Percentiles rank a stretch among this genome's conserved stretches.
Conservation (phyloP, 352 stramenopile species). For the Phytophthora europaea region DNA sequence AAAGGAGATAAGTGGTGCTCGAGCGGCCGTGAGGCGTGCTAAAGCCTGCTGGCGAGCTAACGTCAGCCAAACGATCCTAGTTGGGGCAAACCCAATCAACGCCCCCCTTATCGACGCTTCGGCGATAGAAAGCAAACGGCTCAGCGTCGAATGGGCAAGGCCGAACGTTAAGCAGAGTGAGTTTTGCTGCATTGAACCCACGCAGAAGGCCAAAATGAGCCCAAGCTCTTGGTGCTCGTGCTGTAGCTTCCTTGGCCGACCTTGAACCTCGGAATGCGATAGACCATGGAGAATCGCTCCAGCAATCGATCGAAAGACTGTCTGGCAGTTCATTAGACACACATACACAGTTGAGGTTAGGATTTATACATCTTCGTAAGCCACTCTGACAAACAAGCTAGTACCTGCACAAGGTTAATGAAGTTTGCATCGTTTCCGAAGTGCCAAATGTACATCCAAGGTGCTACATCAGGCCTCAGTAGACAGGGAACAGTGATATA, state of each 20-base stretch:
- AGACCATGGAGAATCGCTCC: neutral
- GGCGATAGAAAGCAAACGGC: neutral
- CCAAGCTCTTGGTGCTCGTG: slow-evolving; percentile 26
- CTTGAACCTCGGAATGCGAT: neutral
- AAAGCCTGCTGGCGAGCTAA: neutral
- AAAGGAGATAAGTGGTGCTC: slow-evolving; percentile 16
- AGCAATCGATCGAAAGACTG: neutral
- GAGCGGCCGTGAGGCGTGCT: neutral
- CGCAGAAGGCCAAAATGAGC: slow-evolving; percentile 29
- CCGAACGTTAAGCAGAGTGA: slow-evolving; percentile 12
- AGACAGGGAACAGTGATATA: neutral
- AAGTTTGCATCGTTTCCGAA: neutral
- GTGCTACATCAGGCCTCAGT: neutral
- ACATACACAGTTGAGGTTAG: neutral
- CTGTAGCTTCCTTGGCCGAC: slow-evolving; percentile 16
- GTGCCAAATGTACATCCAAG: neutral
- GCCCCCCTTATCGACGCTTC: neutral
- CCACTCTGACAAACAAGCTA: neutral
- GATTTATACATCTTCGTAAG: neutral
- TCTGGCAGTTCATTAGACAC: neutral
- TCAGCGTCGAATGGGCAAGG: slow-evolving; percentile 13
- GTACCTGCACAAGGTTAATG: neutral
- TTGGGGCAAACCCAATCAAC: neutral
- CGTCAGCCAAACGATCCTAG: slow-evolving; percentile 15
- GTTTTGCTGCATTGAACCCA: slow-evolving; percentile 13